Evolutionary conservation across 225 moss, liverwort and hornwort genomes (phyloP), one percentile per base, ranked within the genome.

Genomic region (Lunularia cruciata): DNA sequence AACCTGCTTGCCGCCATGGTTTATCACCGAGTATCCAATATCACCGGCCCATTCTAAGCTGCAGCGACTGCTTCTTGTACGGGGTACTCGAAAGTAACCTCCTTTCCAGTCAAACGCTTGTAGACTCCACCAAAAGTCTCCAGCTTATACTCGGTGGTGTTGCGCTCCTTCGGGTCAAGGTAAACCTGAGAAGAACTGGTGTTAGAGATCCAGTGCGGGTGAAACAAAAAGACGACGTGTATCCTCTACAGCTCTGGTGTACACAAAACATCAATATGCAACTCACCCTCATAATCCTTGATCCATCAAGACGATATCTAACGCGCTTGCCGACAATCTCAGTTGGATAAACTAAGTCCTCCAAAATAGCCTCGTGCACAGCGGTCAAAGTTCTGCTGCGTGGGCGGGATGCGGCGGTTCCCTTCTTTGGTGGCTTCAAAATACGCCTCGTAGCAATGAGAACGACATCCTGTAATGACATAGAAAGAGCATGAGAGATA

Each of bases 381-480:
- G 92, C 69, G 12, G 95, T 96, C 82, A 96, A 72, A 2, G 95
- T 96, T 78, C 95, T 86, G 78, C 95, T 96, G 70, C 95, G 86
- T 19, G 95, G 95, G 67, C 95, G 83, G 72, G 87, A 86, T 11
- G 75, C 66, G 20, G 95, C 95, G 3, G 88, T 86, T 71, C 95
- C 95, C 78, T 96, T 96, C 89, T 89, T 96, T 14, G 95, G 95
- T 65, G 90, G 88, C 74, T 83, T 90, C 54, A 96, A 45, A 36
- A 96, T 96, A 60, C 95, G 88, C 87, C 95, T 83, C 2, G 95
- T 92, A 22, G 92, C 72, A 71, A 95, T 92, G 5, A 95, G 37
- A 10, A 95, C 92, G 12, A 95, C 92, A 83, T 95, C 95, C 95
- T 94, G 85, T 47, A 34, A 26, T n/a, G n/a, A n/a, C 10, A 12